phyloP scores from a whole-genome alignment of 225 moss, liverwort and hornwort genomes.

The Ulota crispa region DNA sequence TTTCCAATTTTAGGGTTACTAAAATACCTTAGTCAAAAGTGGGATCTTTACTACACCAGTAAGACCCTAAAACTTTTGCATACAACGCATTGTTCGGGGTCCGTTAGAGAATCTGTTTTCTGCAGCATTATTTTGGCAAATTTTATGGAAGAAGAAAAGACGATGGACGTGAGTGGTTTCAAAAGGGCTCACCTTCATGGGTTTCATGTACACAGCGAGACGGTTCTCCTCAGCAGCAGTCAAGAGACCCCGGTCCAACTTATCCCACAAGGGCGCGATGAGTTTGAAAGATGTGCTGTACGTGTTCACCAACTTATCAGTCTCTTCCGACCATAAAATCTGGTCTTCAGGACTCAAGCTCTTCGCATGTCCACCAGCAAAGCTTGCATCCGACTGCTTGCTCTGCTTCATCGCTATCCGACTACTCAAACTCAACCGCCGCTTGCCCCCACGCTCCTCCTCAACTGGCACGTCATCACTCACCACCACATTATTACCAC shows the following conservation, averaged over 20 bases:
- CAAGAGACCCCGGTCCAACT: slow-evolving; percentile 65
- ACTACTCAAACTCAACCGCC: slow-evolving; percentile 71
- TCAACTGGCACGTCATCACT: slow-evolving; percentile 4
- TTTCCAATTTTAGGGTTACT: no score
- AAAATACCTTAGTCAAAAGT: no score
- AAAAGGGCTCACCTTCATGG: slow-evolving; percentile 52
- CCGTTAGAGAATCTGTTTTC: no score
- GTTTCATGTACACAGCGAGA: slow-evolving; percentile 75
- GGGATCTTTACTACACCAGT: no score
- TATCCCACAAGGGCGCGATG: slow-evolving; percentile 62
- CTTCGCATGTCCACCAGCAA: slow-evolving; percentile 14
- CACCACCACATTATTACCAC: not conserved
- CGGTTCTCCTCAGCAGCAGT: slow-evolving; percentile 61
- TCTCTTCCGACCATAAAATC: slow-evolving; percentile 68
- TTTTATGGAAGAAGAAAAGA: no score
- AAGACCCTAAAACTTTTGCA: no score
- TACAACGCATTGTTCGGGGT: no score
- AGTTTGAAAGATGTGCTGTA: slow-evolving; percentile 57
- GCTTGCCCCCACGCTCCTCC: slow-evolving; percentile 61
- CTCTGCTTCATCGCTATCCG: slow-evolving; percentile 76
- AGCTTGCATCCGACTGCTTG: slow-evolving; percentile 25
- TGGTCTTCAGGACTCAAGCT: slow-evolving; percentile 34
- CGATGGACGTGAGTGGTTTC: not conserved
- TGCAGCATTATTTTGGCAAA: no score
- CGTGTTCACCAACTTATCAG: slow-evolving; percentile 54